These are phyloP conservation scores for Lactuca saligna DNA, from an alignment of 129 eudicot genomes.

Conservation along the genomic window DNA sequence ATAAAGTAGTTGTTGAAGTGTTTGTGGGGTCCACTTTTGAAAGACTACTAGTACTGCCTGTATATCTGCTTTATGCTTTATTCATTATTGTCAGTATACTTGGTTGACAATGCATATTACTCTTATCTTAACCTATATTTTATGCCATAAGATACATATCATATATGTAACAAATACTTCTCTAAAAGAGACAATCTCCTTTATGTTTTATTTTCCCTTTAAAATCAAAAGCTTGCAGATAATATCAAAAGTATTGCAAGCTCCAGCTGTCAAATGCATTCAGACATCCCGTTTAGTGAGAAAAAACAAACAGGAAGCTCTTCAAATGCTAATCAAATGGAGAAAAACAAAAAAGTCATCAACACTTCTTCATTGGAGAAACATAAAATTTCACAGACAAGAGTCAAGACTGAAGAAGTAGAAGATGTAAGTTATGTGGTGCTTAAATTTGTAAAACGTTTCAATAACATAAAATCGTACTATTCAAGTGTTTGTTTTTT, in stretches of 20 bases:
- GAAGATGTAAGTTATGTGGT: not conserved
- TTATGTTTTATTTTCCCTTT: conserved; percentile 31
- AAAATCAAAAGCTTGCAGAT: conserved; percentile 31
- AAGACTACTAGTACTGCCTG: too few relatives aligned
- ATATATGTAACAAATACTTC: conserved; percentile 4
- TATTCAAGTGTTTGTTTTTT: too few relatives aligned
- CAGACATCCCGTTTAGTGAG: conserved; percentile 4
- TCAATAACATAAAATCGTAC: not conserved
- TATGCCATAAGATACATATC: conserved; percentile 1
- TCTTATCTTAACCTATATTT: too few relatives aligned
- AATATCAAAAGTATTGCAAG: conserved; percentile 18
- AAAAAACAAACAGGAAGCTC: conserved; percentile 17
- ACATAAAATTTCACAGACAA: conserved; percentile 12
- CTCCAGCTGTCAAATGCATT: conserved; percentile 21
- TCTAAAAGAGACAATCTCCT: conserved; percentile 14
- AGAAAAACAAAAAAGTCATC: conserved; percentile 5
- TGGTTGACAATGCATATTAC: too few relatives aligned
- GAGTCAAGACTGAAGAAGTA: conserved; percentile 21
- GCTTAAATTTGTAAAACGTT: not conserved
- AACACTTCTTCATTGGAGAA: conserved; percentile 13
- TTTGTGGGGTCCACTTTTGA: too few relatives aligned
- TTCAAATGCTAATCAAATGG: conserved; percentile 25
- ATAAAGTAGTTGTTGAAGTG: too few relatives aligned
- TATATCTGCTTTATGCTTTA: too few relatives aligned
- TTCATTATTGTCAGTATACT: not conserved